Evolutionary conservation across 176 grass and related monocot genomes (phyloP).

Genomic region (Musa schizocarpa): DNA sequence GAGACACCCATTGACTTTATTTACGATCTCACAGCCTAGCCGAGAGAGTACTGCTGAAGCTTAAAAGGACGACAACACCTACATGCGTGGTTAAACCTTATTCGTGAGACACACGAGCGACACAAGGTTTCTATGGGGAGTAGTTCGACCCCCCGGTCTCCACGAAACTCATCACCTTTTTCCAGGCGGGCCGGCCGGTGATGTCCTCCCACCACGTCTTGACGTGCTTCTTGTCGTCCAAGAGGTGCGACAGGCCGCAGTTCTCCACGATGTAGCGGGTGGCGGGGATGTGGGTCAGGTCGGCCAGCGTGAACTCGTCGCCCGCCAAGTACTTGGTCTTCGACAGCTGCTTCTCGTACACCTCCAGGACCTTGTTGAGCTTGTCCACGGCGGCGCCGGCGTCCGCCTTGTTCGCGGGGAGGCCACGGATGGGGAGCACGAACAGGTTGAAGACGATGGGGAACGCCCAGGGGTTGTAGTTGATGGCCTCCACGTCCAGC

Average conservation of each 20-base stretch:
- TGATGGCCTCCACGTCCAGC: constrained; percentile 25
- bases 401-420: constrained; percentile 1
- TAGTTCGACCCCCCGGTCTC: neutral
- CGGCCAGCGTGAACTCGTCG: constrained; percentile 18
- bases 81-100: too few species aligned
- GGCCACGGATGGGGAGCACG: constrained; percentile 1
- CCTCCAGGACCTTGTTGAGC: constrained; percentile 8
- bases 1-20: too few species aligned
- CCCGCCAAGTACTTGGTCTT: constrained; percentile 23
- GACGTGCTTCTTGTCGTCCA: constrained; percentile 10
- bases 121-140: neutral
- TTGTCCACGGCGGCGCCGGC: neutral
- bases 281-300: constrained; percentile 23
- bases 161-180: constrained; percentile 8
- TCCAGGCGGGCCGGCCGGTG: constrained; percentile 16
- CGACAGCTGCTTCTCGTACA: constrained; percentile 19
- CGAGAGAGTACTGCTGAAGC: too few species aligned
- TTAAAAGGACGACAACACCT: too few species aligned
- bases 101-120: too few species aligned
- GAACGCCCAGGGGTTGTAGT: constrained; percentile 17
- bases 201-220: constrained; percentile 27
- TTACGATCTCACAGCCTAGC: too few species aligned
- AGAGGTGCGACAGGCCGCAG: neutral
- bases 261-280: constrained; percentile 3
- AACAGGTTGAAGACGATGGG: constrained; percentile 10